Evolutionary conservation across 371 early-diverging fungal genomes (phyloP), one percentile per base, ranked within the genome.

Genomic region (Nematocida major): DNA sequence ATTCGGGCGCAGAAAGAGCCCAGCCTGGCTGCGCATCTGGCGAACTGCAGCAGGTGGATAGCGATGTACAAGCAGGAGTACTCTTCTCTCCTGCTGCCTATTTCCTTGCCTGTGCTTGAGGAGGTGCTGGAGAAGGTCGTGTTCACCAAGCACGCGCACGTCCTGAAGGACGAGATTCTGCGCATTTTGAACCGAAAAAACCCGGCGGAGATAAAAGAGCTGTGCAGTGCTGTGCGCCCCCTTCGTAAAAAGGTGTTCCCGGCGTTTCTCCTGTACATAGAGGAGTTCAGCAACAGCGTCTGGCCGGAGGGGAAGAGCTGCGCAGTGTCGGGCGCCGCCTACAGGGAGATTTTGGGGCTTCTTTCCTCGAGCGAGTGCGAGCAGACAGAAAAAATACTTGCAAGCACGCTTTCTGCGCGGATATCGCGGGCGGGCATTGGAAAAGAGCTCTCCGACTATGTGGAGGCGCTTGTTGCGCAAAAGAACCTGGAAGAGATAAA

Each of bases 181-280:
- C 5, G 22, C 38, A 38, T 73, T 13, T 65, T 73, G 11, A 18
- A 49, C 22, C 24, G 34, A 40, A 43, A 63, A 36, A 20, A 61
- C 61, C 18, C 11, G 13, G 11, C 32, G 22, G 39, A 50, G n/a
- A 73, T 73, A 45, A 9, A 51, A 36, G n/a, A 18, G 22, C 66
- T 73, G 28, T 73, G 65, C 63, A 15, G 5, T 20, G 38, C 76
- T 18, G 24, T 48, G 15, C 30, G 22, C 40, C 47, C 51, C 9
- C 38, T 73, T 5, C 39, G 20, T 20, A 73, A 63, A 40, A 45
- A 73, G 20, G 48, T 61, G 7, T 73, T 73, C 30, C 39, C 76
- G 3, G 20, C 48, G 3, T 73, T 63, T 26, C 76, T 73, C 13
- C 49, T 34, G 28, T 32, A 26, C 24, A 24, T 65, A 11, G 32